These are phyloP conservation scores for Ustilago tritici DNA, from an alignment of 1,284 basidiomycete species.

Conservation along the genomic window DNA sequence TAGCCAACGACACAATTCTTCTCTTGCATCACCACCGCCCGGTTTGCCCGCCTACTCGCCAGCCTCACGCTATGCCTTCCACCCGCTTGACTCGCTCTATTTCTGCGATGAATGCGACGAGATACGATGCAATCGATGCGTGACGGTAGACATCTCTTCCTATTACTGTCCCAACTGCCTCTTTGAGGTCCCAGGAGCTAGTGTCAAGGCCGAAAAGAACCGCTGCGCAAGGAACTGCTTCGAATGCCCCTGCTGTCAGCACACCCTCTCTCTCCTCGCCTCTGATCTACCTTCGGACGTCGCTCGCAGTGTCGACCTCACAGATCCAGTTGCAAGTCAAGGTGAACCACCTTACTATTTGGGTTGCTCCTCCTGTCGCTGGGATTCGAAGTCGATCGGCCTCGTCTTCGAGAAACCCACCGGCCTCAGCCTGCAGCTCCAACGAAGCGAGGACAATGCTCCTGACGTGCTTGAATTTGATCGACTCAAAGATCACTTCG, in stretches of 20 bases:
- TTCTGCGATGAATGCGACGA: slow-evolving; percentile 99
- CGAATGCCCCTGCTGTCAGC: slow-evolving; percentile 89
- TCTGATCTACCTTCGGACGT: slow-evolving; percentile 77
- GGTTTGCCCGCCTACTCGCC: slow-evolving; percentile 42
- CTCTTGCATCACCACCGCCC: slow-evolving; percentile 26
- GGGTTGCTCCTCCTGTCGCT: slow-evolving; percentile 90
- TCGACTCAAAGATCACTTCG: slow-evolving; percentile 56
- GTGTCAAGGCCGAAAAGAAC: slow-evolving; percentile 94
- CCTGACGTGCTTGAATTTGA: slow-evolving; percentile 55
- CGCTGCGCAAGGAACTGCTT: slow-evolving; percentile 98
- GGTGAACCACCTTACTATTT: slow-evolving; percentile 90
- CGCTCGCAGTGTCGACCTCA: slow-evolving; percentile 36
- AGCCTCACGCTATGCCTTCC: slow-evolving; percentile 67
- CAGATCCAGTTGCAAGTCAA: slow-evolving; percentile 70
- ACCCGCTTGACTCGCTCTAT: slow-evolving; percentile 85
- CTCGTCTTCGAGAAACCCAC: slow-evolving; percentile 96
- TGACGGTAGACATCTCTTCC: slow-evolving; percentile 89
- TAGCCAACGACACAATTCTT: neutral
- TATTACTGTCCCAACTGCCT: slow-evolving; percentile 98
- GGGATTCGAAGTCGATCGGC: slow-evolving; percentile 90
- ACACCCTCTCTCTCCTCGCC: slow-evolving; percentile 86
- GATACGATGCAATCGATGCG: slow-evolving; percentile 90
- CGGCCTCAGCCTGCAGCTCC: slow-evolving; percentile 75
- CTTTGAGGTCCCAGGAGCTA: slow-evolving; percentile 98
- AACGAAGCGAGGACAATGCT: slow-evolving; percentile 45